phyloP scores from a whole-genome alignment of 2,329 filamentous ascomycete genomes.

The Hymenoscyphus albidus region DNA sequence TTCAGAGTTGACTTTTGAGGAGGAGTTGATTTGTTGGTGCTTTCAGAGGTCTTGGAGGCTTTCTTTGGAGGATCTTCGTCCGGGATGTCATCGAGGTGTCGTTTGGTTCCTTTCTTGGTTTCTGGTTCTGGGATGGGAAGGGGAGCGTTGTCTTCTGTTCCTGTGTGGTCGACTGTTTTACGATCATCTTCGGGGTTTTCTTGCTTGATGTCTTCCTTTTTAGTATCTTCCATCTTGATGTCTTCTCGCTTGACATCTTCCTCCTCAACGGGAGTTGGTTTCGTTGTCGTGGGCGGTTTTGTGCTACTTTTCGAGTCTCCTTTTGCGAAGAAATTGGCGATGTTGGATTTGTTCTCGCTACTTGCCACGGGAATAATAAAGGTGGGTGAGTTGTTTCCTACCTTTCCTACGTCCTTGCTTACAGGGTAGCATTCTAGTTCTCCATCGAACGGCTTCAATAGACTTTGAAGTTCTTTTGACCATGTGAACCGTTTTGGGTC shows the following conservation, averaged over 20 bases:
- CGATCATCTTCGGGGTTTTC: constrained; percentile 25
- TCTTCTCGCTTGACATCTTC: constrained; percentile 9
- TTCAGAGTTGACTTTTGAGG: constrained; percentile 15
- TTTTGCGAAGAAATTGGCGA: constrained; percentile 85
- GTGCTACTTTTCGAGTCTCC: constrained; percentile 19
- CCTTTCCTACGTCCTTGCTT: constrained; percentile 84
- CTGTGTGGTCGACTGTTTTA: constrained; percentile 27
- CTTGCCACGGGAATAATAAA: constrained; percentile 83
- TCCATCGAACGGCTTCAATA: constrained; percentile 75
- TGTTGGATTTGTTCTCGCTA: constrained; percentile 86
- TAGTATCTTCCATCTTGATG: not conserved
- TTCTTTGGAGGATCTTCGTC: constrained; percentile 29
- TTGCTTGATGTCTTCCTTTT: constrained; percentile 21
- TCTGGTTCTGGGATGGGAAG: constrained; percentile 27
- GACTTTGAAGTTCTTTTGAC: constrained; percentile 70
- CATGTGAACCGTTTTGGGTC: constrained; percentile 70
- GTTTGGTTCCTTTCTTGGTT: constrained; percentile 28
- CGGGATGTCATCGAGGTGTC: constrained; percentile 28
- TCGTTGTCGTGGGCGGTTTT: constrained; percentile 10
- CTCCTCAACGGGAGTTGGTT: constrained; percentile 15
- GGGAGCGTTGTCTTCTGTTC: constrained; percentile 30
- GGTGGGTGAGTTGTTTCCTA: constrained; percentile 80
- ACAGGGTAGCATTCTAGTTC: constrained; percentile 85
- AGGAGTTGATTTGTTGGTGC: constrained; percentile 21
- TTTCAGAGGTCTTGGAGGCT: constrained; percentile 22